phyloP scores from a whole-genome alignment of 2,329 filamentous ascomycete genomes.

The Pseudogymnoascus sp. region DNA sequence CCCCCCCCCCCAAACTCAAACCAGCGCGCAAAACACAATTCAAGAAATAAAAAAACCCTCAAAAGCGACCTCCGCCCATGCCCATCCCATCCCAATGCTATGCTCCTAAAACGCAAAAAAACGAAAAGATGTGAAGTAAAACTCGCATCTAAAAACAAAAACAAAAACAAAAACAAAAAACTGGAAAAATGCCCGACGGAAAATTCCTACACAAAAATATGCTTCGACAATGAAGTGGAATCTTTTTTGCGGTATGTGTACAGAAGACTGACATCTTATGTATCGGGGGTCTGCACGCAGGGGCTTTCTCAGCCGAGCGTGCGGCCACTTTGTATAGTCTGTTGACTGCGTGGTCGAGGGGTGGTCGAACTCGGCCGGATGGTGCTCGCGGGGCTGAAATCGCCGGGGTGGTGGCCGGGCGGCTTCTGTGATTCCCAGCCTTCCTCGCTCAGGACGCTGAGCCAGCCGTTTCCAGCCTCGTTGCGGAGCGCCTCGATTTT shows the following conservation, averaged over 20 bases:
- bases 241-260: conserved; percentile 6
- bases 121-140: background rate
- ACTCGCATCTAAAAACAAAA: conserved; percentile 5
- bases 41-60: background rate
- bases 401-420: conserved; percentile 20
- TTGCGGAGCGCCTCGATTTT: conserved; percentile 80
- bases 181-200: background rate
- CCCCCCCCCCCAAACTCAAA: background rate
- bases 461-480: conserved; percentile 79
- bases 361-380: conserved; percentile 25
- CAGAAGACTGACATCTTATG: conserved; percentile 4
- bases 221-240: conserved; percentile 1
- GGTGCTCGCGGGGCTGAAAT: conserved; percentile 25
- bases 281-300: background rate
- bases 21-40: background rate
- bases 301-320: conserved; percentile 25
- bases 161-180: conserved; percentile 8
- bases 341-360: conserved; percentile 27
- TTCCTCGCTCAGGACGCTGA: conserved; percentile 78
- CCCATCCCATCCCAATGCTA: background rate
- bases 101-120: background rate
- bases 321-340: conserved; percentile 29
- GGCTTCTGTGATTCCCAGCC: conserved; percentile 41
- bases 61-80: background rate
- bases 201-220: conserved; percentile 2